Conservation (phyloP, 306 rosid genomes). For the Cucurbita moschata region DNA sequence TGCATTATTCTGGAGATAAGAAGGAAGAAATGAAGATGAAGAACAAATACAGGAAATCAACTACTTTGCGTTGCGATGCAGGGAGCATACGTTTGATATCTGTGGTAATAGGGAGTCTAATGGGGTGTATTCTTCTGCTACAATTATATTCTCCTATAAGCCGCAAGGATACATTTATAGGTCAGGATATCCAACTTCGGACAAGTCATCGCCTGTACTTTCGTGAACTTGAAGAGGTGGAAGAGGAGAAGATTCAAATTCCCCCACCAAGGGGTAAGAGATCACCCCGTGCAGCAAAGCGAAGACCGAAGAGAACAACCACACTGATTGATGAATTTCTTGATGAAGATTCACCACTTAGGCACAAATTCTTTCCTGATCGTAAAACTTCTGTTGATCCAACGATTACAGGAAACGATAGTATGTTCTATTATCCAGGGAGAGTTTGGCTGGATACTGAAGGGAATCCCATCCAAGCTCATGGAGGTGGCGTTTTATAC, state of each 20-base stretch:
- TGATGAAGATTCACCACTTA: constrained; percentile 80
- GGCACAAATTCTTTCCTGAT: constrained; percentile 65
- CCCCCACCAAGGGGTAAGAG: constrained; percentile 94
- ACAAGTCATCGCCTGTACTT: constrained; percentile 35
- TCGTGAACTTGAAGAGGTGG: constrained; percentile 69
- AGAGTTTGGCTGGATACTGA: constrained; percentile 91
- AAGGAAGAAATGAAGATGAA: constrained; percentile 55
- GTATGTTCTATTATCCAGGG: constrained; percentile 64
- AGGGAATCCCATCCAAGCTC: constrained; percentile 90
- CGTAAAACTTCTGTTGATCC: constrained; percentile 53
- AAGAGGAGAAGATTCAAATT: constrained; percentile 59
- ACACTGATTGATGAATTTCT: constrained; percentile 86
- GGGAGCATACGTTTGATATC: constrained; percentile 56
- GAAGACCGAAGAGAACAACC: constrained; percentile 56
- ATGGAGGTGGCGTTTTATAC: constrained; percentile 83
- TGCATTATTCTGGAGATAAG: constrained; percentile 52
- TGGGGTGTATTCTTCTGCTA: constrained; percentile 63
- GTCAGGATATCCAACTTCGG: constrained; percentile 22
- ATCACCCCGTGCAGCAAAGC: constrained; percentile 81
- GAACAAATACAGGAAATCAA: constrained; percentile 77
- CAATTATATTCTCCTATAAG: constrained; percentile 34
- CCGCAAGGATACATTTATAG: constrained; percentile 17
- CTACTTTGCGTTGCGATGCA: constrained; percentile 56
- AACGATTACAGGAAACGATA: constrained; percentile 33
- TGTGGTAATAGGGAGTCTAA: constrained; percentile 53